Conservation (phyloP, 371 early-diverging fungal genomes). For the Rhizopus stolonifer region DNA sequence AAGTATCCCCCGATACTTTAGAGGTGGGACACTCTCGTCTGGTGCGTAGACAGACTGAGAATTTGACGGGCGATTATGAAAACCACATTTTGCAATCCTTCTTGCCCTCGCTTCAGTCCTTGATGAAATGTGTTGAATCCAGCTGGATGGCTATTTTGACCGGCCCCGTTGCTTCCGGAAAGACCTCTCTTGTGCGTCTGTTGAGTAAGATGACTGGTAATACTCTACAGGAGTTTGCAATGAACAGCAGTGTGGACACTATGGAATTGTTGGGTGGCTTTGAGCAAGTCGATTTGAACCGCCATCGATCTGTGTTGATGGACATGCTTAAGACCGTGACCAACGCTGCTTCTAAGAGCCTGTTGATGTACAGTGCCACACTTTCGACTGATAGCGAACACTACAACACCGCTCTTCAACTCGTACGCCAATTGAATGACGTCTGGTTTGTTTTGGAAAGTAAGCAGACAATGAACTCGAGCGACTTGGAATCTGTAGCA, state of each 20-base stretch:
- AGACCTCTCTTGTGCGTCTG: constrained; percentile 83
- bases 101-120: constrained; percentile 70
- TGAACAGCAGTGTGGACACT: constrained; percentile 94
- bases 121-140: constrained; percentile 88
- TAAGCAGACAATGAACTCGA: constrained; percentile 27
- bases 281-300: constrained; percentile 89
- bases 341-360: constrained; percentile 26
- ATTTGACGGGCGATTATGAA: constrained; percentile 31
- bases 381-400: constrained; percentile 14
- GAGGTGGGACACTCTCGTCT: constrained; percentile 73
- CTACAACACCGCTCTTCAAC: constrained; percentile 23
- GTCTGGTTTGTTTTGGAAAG: constrained; percentile 42
- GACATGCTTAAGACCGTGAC: constrained; percentile 34
- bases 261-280: constrained; percentile 96
- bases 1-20: constrained; percentile 39
- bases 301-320: constrained; percentile 68
- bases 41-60: constrained; percentile 34
- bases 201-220: constrained; percentile 83
- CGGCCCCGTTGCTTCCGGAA: constrained; percentile 85
- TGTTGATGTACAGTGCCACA: constrained; percentile 30
- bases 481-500: constrained; percentile 16
- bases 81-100: constrained; percentile 67
- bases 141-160: constrained; percentile 93
- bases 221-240: constrained; percentile 84
- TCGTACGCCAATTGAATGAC: constrained; percentile 41